Evolutionary conservation across 257 asterid genomes (phyloP), one percentile per base, ranked within the genome.

Genomic region (Gentiana straminea): DNA sequence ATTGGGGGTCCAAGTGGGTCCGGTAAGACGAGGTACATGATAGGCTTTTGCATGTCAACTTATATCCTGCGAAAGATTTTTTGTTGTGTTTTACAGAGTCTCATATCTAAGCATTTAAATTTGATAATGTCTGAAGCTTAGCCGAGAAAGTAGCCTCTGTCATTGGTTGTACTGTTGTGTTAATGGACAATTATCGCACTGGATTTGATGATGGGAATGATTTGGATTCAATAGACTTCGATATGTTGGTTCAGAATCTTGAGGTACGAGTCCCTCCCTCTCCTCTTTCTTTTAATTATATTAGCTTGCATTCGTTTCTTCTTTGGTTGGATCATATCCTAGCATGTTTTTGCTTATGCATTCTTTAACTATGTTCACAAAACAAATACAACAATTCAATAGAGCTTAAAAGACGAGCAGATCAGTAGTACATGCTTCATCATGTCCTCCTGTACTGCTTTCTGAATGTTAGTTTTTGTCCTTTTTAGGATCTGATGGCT

Each of bases 1-100:
- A 83, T 92, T 38, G 99, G 99, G 64, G 99, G 99, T 58, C 99
- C 99, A 47, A 83, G 93, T 68, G 99, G 99, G 52, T 92, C 99
- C 15, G 99, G 99, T 39, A 92, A 92, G 79, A 72, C 99, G 13
- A 92, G 99, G 99, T 88, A 54, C 12, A 41, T 64, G 10, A 66
- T 60, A 59, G 33, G 36, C 39, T 45, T 64, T 41, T 41, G 46
- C 7, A 3, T 5, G 46, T 5, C 10, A 41, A 41, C 9, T 41
- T 41, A 41, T 41, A 5, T 41, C 8, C 9, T 41, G 7, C 9
- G 9, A 41, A 41, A 41, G 46, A 41, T 41, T 4, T 41, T 41
- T 1, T 41, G 53, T 6, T 41, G 34, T 52, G 13, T 52, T 41
- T 33, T 49, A 10, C 35, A 62, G 10, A 58, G 44, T 50, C 34